phyloP scores from a whole-genome alignment of 2,329 filamentous ascomycete species.

The Fusarium duplospermum region DNA sequence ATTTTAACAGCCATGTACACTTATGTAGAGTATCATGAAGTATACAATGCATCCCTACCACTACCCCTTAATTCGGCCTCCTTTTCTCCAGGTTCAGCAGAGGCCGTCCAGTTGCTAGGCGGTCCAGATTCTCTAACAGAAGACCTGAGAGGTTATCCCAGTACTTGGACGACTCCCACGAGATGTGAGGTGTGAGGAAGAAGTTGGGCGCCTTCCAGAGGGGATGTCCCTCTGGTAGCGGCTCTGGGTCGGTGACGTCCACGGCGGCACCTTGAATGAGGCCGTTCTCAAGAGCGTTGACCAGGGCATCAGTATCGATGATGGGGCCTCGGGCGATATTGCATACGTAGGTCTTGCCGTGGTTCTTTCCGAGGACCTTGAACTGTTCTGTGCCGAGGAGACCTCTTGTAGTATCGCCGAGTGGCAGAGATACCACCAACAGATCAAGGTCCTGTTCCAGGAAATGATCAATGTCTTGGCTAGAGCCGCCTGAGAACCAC shows the following conservation, averaged over 20 bases:
- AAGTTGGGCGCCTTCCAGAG: conserved; percentile 75
- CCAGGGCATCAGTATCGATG: conserved; percentile 61
- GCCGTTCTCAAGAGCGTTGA: conserved; percentile 62
- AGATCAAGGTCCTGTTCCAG: conserved; percentile 57
- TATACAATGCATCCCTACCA: neutral
- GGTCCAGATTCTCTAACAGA: conserved; percentile 47
- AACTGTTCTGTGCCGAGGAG: conserved; percentile 60
- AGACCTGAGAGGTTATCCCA: conserved; percentile 42
- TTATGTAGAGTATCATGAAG: neutral
- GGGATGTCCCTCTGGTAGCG: conserved; percentile 70
- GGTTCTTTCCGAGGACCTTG: conserved; percentile 46
- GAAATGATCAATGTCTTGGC: conserved; percentile 54
- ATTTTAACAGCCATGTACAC: neutral
- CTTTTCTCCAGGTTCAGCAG: conserved; percentile 44
- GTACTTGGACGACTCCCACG: conserved; percentile 48
- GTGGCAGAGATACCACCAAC: conserved; percentile 56
- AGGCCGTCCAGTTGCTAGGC: conserved; percentile 39
- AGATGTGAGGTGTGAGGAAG: conserved; percentile 62
- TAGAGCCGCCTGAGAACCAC: conserved; percentile 55
- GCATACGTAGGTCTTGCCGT: conserved; percentile 63
- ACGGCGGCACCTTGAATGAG: conserved; percentile 69
- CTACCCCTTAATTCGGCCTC: neutral
- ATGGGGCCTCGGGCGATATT: conserved; percentile 71
- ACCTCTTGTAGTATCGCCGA: conserved; percentile 35
- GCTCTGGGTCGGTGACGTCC: conserved; percentile 80